Percentiles rank a stretch among this genome's conserved stretches.
These are phyloP conservation scores for Pleurotus platypus DNA, from an alignment of 768 basidiomycete species.

Conservation along the genomic window DNA sequence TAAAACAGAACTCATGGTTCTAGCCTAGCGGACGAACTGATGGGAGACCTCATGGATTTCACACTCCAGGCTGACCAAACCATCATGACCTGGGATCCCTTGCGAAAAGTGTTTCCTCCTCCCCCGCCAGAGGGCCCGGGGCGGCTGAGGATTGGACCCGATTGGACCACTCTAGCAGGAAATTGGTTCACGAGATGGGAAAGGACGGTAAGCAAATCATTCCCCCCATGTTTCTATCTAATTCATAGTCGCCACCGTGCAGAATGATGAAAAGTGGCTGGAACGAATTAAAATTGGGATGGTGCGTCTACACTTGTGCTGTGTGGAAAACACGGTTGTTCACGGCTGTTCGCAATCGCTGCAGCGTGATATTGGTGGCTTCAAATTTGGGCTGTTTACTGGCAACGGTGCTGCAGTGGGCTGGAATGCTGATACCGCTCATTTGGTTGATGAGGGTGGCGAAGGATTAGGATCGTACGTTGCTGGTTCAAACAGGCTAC, in stretches of 20 bases:
- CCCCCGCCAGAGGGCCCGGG: constrained; percentile 32
- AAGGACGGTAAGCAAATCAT: constrained; percentile 21
- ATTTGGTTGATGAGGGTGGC: constrained; percentile 33
- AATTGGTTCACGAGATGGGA: constrained; percentile 40
- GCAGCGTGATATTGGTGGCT: constrained; percentile 30
- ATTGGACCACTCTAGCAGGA: constrained; percentile 33
- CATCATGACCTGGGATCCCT: constrained; percentile 36
- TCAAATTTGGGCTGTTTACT: constrained; percentile 33
- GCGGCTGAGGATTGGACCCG: constrained; percentile 31
- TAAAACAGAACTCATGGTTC: too few species aligned
- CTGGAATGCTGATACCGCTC: constrained; percentile 35
- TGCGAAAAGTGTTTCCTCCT: constrained; percentile 32
- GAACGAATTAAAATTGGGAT: constrained; percentile 32
- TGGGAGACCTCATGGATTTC: constrained; percentile 36
- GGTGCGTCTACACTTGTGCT: constrained; percentile 16
- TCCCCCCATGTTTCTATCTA: too few species aligned
- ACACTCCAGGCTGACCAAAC: constrained; percentile 31
- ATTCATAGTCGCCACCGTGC: too few species aligned
- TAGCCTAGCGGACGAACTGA: constrained; percentile 30
- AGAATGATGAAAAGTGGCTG: constrained; percentile 33
- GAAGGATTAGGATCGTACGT: constrained; percentile 28
- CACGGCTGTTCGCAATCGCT: neutral
- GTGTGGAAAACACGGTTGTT: neutral
- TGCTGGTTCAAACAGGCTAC: neutral
- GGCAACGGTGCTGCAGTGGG: constrained; percentile 32